Base-by-base conservation (phyloP, 495 filamentous ascomycete species). In the Penicillium mononematosum region DNA sequence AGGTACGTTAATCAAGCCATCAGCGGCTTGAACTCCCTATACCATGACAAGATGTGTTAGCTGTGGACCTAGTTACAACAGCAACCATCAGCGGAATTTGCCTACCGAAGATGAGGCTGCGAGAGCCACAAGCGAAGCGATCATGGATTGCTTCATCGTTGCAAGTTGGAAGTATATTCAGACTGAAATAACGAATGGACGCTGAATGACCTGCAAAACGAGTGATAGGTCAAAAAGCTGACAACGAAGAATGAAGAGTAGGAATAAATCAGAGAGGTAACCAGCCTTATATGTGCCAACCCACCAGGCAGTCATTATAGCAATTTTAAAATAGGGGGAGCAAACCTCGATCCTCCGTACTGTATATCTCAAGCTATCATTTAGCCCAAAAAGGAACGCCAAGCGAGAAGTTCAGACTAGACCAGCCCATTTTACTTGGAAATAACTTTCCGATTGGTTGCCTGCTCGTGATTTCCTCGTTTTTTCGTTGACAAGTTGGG, bases 131-230 rank as follows among this genome's bases (percentile, higher is more conserved):
- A 64, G 54, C 34, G 68, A 63, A 34, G 66, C 43, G n/a, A 69
- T 52, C 47, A 69, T 46, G 25, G 68, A 65, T 43, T 65, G 62
- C 62, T 71, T 71, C 68, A 71, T 71, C 45, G 55, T 69, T 53
- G n/a, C 38, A n/a, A 52, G 4, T 9, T 46, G 8, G 29, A 29
- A 29, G 45, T 17, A 11, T 48, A 47, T 47, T 4, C 22, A 19
- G n/a, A 16, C 0, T 29, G 25, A 34, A 43, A 16, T 22, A 53
- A 53, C 44, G 50, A 53, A 53, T 31, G 50, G 50, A 53, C 50
- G 50, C 50, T 44, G 50, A 44, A 43, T 34, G 9, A 53, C 2
- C 50, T 44, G 50, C 50, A 39, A 31, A 53, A 44, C 19, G 50
- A 53, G 38, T 44, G 50, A 29, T 29, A 29, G 27, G 10, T 20